Conservation (phyloP, 2,329 filamentous ascomycete genomes). For the Ophiostoma quercus region DNA sequence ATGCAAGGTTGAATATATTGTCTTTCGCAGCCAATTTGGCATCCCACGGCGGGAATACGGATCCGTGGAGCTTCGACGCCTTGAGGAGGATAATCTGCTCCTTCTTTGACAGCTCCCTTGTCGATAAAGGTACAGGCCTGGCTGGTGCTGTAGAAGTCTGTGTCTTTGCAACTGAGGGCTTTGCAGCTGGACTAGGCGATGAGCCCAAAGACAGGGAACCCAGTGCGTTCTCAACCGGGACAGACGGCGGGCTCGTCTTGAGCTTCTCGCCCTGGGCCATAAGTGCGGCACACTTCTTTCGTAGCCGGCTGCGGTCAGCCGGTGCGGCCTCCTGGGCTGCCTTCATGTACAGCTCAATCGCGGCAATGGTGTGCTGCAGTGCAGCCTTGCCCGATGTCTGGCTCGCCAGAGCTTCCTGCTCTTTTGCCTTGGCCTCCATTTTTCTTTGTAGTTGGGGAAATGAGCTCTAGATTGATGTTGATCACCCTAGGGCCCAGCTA, state of each 20-base stretch:
- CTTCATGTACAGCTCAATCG: conserved; percentile 76
- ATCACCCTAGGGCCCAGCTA: conserved; percentile 16
- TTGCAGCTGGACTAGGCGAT: background rate
- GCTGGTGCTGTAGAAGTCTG: background rate
- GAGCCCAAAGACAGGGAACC: conserved; percentile 6
- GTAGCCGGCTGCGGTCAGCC: conserved; percentile 61
- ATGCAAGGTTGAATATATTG: conserved; percentile 54
- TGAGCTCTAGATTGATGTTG: background rate
- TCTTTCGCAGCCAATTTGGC: conserved; percentile 45
- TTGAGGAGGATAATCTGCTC: conserved; percentile 74
- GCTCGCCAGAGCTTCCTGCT: conserved; percentile 25
- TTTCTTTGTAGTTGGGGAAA: background rate
- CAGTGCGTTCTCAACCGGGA: background rate
- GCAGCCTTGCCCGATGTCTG: conserved; percentile 47
- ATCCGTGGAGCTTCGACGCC: conserved; percentile 74
- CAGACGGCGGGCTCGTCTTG: conserved; percentile 47
- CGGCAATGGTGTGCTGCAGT: conserved; percentile 67
- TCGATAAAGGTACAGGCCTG: conserved; percentile 40
- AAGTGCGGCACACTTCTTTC: conserved; percentile 62
- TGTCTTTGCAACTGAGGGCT: background rate
- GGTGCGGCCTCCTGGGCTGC: conserved; percentile 60
- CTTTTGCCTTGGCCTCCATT: conserved; percentile 25
- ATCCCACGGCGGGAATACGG: conserved; percentile 82
- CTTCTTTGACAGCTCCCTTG: conserved; percentile 57
- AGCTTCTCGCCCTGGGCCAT: conserved; percentile 70